Base-by-base conservation (phyloP, 345 rosid species). In the Syzygium grande region DNA sequence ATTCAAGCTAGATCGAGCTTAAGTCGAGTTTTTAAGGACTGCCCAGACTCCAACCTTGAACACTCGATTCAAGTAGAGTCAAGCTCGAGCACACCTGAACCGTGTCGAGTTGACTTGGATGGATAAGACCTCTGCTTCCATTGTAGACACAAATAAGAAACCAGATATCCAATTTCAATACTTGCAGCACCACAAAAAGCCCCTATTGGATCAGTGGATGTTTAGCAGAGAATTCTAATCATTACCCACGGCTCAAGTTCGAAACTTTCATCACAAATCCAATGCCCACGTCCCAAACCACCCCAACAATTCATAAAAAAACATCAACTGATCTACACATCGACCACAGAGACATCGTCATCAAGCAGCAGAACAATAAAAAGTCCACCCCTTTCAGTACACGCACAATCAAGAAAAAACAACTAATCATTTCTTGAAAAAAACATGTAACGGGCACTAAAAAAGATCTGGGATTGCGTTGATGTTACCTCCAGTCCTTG, bases 401-500 rank as follows among this genome's bases (percentile, higher is more conserved):
- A 23, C 46, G 52, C 21, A 9, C 56, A 49, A 68, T 16, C 53
- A 58, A 58, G 63, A 43, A 58, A 58, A 29, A 65, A 15, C 41
- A 65, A 29, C 41, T 8, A 30, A 29, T 29, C 11, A 29, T 25
- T 13, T 15, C 22, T 34, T 25, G 23, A 43, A 4, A 23, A 73
- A 16, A 30, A n/a, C 46, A 7, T n/a, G 78, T 16, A 52, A 58
- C 1, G 52, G 21, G 80, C 83, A 84, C 4, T 23, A 21, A 65
- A 84, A 49, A 65, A 30, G 85, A 84, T 49, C 9, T 7, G 6
- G 85, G 54, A 25, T 16, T 49, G 52, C 51, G 52, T 46, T 84
- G 22, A 52, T 23, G 46, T 68, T 68, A 65, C 46, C 79, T 68
- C 79, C 79, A 46, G 22, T 12, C 89, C 89, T 55, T 88, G 89